Evolutionary conservation across 805 yeast species (phyloP).

Genomic region (Zygoascus flipseniorum): DNA sequence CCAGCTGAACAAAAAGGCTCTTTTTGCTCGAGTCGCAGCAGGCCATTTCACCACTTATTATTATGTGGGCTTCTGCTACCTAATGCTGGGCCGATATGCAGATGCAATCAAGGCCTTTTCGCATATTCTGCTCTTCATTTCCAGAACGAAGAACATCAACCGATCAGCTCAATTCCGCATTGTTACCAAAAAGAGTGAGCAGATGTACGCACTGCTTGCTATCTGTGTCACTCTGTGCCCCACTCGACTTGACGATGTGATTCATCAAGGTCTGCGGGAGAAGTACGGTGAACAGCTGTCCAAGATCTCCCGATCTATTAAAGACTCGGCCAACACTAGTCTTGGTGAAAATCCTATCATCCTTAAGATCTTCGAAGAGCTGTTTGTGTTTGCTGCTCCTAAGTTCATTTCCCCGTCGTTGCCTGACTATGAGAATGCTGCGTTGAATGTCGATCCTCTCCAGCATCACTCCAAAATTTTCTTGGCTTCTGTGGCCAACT

Average conservation of each 20-base stretch:
- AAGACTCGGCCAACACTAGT: constrained; percentile 23
- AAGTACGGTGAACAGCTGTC: constrained; percentile 39
- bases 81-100: constrained; percentile 42
- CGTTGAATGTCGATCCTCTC: constrained; percentile 33
- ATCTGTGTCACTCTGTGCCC: constrained; percentile 40
- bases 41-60: constrained; percentile 45
- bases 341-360: not conserved
- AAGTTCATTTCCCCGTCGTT: constrained; percentile 38
- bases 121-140: constrained; percentile 38
- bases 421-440: constrained; percentile 27
- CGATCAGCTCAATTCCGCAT: constrained; percentile 38
- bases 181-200: constrained; percentile 41
- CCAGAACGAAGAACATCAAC: constrained; percentile 38
- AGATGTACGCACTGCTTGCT: constrained; percentile 43
- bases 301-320: constrained; percentile 36
- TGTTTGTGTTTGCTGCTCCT: constrained; percentile 41
- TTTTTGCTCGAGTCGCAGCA: constrained; percentile 39
- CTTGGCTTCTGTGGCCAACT: constrained; percentile 33
- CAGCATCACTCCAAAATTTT: constrained; percentile 37
- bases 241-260: constrained; percentile 38
- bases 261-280: constrained; percentile 38
- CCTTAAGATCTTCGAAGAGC: constrained; percentile 37
- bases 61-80: constrained; percentile 43
- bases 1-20: constrained; percentile 40
- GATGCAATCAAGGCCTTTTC: constrained; percentile 43